Percentiles rank a stretch among this genome's conserved stretches.
phyloP scores from a whole-genome alignment of 2,329 filamentous ascomycete species.

The Microcera coccophila region DNA sequence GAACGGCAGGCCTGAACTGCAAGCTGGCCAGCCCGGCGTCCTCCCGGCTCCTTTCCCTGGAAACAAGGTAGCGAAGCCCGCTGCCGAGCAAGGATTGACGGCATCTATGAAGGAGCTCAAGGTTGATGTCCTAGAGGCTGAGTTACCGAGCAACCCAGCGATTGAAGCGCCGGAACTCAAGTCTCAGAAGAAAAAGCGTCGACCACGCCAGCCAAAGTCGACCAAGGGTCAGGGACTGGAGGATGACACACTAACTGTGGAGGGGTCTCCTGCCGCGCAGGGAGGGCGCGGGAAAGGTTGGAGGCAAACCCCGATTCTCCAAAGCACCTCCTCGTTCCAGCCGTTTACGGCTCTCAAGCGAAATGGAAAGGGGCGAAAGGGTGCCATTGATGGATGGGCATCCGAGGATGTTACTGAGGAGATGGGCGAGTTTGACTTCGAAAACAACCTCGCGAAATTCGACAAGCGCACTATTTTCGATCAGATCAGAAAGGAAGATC shows the following conservation, averaged over 20 bases:
- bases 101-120: slow-evolving; percentile 27
- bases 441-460: slow-evolving; percentile 84
- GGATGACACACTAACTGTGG: slow-evolving; percentile 24
- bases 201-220: slow-evolving; percentile 31
- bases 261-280: slow-evolving; percentile 21
- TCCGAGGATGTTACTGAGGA: slow-evolving; percentile 96
- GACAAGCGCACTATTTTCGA: slow-evolving; percentile 91
- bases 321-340: slow-evolving; percentile 60
- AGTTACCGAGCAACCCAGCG: slow-evolving; percentile 17
- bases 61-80: slow-evolving; percentile 12
- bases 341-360: slow-evolving; percentile 60
- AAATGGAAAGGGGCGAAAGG: slow-evolving; percentile 44
- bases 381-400: slow-evolving; percentile 77
- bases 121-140: slow-evolving; percentile 14
- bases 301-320: slow-evolving; percentile 57
- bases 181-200: slow-evolving; percentile 30
- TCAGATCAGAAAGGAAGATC: slow-evolving; percentile 84
- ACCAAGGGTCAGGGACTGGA: slow-evolving; percentile 27
- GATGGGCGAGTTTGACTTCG: slow-evolving; percentile 92
- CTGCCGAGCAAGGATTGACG: slow-evolving; percentile 23
- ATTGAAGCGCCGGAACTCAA: slow-evolving; percentile 19
- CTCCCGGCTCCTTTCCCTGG: slow-evolving; percentile 9
- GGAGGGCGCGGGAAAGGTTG: slow-evolving; percentile 51
- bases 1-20: slow-evolving; percentile 12
- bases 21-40: slow-evolving; percentile 5